Conservation (phyloP, 2,329 filamentous ascomycete genomes). For the Aureobasidium subglaciale region DNA sequence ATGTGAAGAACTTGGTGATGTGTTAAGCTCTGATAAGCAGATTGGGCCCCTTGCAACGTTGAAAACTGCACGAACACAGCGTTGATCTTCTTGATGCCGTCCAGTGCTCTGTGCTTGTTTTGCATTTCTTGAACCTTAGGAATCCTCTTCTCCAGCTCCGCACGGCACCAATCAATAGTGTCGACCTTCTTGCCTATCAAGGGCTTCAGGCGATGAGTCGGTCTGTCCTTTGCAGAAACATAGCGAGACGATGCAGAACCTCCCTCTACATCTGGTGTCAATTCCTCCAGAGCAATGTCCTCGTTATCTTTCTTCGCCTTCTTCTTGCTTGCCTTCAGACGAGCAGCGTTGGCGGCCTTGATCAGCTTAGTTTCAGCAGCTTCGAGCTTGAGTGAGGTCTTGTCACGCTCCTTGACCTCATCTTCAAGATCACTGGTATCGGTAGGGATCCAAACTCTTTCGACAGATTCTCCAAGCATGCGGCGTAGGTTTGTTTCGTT, state of each 20-base stretch:
- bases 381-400: conserved; percentile 74
- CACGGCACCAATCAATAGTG: conserved; percentile 82
- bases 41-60: conserved; percentile 74
- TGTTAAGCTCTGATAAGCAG: conserved; percentile 76
- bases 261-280: conserved; percentile 53
- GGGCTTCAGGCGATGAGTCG: conserved; percentile 64
- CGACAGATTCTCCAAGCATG: conserved; percentile 74
- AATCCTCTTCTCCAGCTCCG: conserved; percentile 67
- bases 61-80: conserved; percentile 89
- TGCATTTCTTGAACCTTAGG: conserved; percentile 65
- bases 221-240: conserved; percentile 65
- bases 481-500: conserved; percentile 68
- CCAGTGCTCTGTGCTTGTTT: conserved; percentile 55
- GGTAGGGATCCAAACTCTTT: conserved; percentile 75
- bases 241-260: conserved; percentile 67
- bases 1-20: conserved; percentile 85
- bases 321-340: conserved; percentile 62
- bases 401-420: conserved; percentile 72
- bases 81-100: conserved; percentile 55
- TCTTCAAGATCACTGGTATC: conserved; percentile 73
- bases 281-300: conserved; percentile 45
- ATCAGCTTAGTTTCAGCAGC: conserved; percentile 81
- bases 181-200: conserved; percentile 84
- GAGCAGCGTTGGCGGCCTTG: conserved; percentile 65
- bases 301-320: conserved; percentile 59